Conservation (phyloP, 140 eudicot species). For the Cichorium intybus region DNA sequence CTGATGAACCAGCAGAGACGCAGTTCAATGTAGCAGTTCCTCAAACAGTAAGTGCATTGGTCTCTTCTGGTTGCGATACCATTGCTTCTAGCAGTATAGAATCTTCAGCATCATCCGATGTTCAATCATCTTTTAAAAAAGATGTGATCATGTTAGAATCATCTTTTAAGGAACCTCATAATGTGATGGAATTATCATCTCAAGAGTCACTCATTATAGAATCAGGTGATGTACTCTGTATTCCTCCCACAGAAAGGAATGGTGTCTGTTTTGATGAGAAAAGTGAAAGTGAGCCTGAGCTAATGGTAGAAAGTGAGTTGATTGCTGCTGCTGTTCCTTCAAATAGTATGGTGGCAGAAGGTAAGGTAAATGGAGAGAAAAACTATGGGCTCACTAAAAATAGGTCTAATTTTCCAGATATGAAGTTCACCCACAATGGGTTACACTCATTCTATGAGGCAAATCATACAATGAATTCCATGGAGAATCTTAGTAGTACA, state of each 20-base stretch:
- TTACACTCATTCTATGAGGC: conserved; percentile 61
- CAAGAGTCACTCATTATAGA: conserved; percentile 36
- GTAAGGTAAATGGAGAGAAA: conserved; percentile 26
- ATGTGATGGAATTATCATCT: conserved; percentile 31
- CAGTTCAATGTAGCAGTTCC: conserved; percentile 30
- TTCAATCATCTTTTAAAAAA: conserved; percentile 16
- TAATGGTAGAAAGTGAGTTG: conserved; percentile 25
- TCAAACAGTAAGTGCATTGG: conserved; percentile 14
- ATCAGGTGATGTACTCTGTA: conserved; percentile 27
- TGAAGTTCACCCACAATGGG: conserved; percentile 39
- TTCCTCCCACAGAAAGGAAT: conserved; percentile 27
- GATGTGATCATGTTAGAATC: conserved; percentile 24
- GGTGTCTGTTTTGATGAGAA: conserved; percentile 16
- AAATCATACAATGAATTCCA: conserved; percentile 32
- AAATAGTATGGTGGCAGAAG: conserved; percentile 26
- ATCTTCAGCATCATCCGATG: conserved; percentile 11
- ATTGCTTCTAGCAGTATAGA: conserved; percentile 31
- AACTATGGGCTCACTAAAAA: conserved; percentile 24
- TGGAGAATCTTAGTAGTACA: conserved; percentile 37
- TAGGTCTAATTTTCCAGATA: conserved; percentile 25
- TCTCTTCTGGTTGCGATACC: conserved; percentile 22
- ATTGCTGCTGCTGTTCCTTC: conserved; percentile 36
- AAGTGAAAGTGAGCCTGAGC: conserved; percentile 29
- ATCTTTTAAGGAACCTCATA: conserved; percentile 27
- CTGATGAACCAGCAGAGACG: conserved; percentile 21